These are phyloP conservation scores for Drechslerella coelobrocha DNA, from an alignment of 2,329 filamentous ascomycete genomes.

Conservation along the genomic window DNA sequence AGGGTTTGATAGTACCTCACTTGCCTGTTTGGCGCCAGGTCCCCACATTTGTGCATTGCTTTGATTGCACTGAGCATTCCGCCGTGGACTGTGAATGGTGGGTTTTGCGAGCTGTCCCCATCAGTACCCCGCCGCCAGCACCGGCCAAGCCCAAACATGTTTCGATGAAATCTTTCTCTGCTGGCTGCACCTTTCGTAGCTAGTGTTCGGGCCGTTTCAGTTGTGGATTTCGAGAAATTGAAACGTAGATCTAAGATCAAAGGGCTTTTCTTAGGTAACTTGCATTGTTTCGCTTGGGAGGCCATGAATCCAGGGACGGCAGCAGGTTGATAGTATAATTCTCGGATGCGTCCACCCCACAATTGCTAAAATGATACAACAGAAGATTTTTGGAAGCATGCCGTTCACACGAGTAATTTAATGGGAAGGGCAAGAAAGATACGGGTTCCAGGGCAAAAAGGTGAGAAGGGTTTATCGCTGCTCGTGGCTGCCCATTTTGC, in stretches of 20 bases:
- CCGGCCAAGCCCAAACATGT: slow-evolving; percentile 3
- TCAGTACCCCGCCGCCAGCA: slow-evolving; percentile 28
- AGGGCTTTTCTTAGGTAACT: background rate
- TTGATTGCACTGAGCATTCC: slow-evolving; percentile 12
- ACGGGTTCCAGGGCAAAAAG: too few species aligned
- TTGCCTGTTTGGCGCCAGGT: slow-evolving; percentile 44
- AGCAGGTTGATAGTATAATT: too few species aligned
- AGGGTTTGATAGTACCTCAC: slow-evolving; percentile 23
- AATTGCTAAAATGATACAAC: too few species aligned
- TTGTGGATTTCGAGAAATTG: background rate
- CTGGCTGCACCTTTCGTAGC: background rate
- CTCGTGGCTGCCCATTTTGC: too few species aligned
- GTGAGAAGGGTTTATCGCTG: too few species aligned
- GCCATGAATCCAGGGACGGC: too few species aligned
- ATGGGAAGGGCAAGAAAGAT: too few species aligned
- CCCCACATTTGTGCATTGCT: slow-evolving; percentile 24
- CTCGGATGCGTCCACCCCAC: too few species aligned
- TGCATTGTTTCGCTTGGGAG: background rate
- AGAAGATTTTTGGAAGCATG: too few species aligned
- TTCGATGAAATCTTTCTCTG: background rate
- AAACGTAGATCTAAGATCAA: background rate
- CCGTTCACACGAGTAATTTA: too few species aligned
- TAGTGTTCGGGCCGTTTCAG: background rate
- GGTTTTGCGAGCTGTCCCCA: background rate
- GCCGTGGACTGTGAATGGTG: slow-evolving; percentile 22